Base-by-base conservation (phyloP, 2,329 filamentous ascomycete species). In the Fusarium clavum region DNA sequence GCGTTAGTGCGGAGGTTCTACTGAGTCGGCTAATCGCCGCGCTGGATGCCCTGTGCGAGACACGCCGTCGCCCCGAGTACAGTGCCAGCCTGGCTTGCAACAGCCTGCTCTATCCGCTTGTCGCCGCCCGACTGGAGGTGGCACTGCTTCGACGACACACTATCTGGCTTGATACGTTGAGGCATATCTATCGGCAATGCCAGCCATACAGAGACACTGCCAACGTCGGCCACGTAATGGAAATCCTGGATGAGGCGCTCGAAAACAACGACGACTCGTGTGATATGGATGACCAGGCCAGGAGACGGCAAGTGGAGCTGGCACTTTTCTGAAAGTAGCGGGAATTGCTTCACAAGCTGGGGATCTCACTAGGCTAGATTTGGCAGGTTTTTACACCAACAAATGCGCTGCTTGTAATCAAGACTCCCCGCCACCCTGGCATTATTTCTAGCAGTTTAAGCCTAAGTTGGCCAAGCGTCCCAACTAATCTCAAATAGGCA, bases 101-200 rank as follows among this genome's bases (percentile, higher is more conserved):
- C 53, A 69, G 66, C n/a, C 69, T 77, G 12, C 43, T 74, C 1
- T 77, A 77, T 27, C 76, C 76, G 2, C 70, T 75, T 12, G 64
- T 75, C 1, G 72, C 71, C 8, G 75, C 73, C 1, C 70, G 70
- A 6, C 60, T 77, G 3, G 76, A 78, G 30, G 71, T 77, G 3
- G 52, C 68, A 0, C 59, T 75, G 2, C 58, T 77, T 1, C 58
- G 25, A 6, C 20, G 22, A 3, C 49, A 69, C 18, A 52, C 70
- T 1, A 45, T 55, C 0, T 77, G 74, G 74, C 67, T 75, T 2
- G 22, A 64, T 16, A 54, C 54, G 1, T 34, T 73, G 1, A 48
- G 53, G 3, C 55, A 52, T 6, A 63, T 56, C 24, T 52, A 40
- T 0, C 29, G 32, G 20, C 47, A 67, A 8, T 71, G 71, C 22